Conservation (phyloP, 768 basidiomycete genomes). For the Leccinum truebloodii region DNA sequence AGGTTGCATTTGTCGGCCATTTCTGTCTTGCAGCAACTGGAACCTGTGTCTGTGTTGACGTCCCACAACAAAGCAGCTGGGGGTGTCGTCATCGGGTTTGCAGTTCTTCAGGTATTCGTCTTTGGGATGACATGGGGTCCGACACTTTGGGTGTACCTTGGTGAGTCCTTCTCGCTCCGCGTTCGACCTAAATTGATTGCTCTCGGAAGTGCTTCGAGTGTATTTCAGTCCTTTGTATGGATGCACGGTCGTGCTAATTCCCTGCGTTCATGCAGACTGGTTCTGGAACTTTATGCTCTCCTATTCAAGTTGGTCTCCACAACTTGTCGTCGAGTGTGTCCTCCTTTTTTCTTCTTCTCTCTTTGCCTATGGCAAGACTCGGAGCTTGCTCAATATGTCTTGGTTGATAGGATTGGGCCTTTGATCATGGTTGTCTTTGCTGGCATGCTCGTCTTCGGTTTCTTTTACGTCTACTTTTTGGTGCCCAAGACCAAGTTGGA, state of each 20-base stretch:
- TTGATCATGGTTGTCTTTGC: slow-evolving; percentile 77
- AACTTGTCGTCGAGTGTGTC: slow-evolving; percentile 55
- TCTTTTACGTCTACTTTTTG: slow-evolving; percentile 70
- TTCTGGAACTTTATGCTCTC: slow-evolving; percentile 76
- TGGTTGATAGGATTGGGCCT: slow-evolving; percentile 56
- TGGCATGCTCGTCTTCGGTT: slow-evolving; percentile 69
- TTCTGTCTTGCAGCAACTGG: slow-evolving; percentile 56
- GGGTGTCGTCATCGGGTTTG: slow-evolving; percentile 70
- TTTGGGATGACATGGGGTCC: slow-evolving; percentile 80
- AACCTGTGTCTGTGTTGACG: slow-evolving; percentile 49
- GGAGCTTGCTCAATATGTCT: neutral
- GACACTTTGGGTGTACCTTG: slow-evolving; percentile 74
- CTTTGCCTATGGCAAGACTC: neutral
- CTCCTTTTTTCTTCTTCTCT: neutral
- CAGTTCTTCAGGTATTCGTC: slow-evolving; percentile 72
- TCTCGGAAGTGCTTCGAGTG: slow-evolving; percentile 62
- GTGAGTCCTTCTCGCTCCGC: slow-evolving; percentile 80
- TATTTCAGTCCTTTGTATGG: neutral
- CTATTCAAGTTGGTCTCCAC: slow-evolving; percentile 59
- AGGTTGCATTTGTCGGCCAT: slow-evolving; percentile 75
- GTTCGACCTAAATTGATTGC: slow-evolving; percentile 79
- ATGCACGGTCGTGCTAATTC: slow-evolving; percentile 6
- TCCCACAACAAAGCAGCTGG: slow-evolving; percentile 60
- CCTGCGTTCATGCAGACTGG: slow-evolving; percentile 43
- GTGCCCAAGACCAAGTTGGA: slow-evolving; percentile 83